Evolutionary conservation across 2,329 filamentous ascomycete species (phyloP).

Genomic region (Botrytis deweyae): DNA sequence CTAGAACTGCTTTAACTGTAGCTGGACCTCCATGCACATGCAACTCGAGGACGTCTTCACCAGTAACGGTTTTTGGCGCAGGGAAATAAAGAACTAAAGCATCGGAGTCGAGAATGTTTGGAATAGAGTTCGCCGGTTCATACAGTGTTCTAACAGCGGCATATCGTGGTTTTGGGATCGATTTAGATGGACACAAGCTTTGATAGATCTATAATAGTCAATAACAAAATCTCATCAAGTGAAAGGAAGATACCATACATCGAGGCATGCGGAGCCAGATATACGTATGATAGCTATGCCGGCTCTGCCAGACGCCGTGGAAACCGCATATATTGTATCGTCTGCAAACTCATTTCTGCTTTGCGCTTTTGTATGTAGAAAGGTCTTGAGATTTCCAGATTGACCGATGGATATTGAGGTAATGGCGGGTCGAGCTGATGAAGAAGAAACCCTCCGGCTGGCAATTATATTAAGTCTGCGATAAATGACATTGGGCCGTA

Average conservation of each 20-base stretch:
- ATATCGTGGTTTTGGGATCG: slow-evolving; percentile 56
- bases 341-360: background rate
- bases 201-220: slow-evolving; percentile 58
- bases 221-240: slow-evolving; percentile 15
- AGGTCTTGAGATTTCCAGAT: too few species aligned
- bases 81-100: slow-evolving; percentile 74
- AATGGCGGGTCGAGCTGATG: background rate
- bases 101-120: slow-evolving; percentile 60
- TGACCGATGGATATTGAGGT: background rate
- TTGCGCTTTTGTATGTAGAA: background rate
- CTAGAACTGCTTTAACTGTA: slow-evolving; percentile 81
- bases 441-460: background rate
- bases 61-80: slow-evolving; percentile 77
- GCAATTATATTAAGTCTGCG: background rate
- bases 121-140: slow-evolving; percentile 48
- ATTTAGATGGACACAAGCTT: slow-evolving; percentile 55
- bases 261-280: slow-evolving; percentile 73
- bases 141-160: slow-evolving; percentile 76
- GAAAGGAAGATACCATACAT: slow-evolving; percentile 48
- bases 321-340: slow-evolving; percentile 85
- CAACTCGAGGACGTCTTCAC: slow-evolving; percentile 87
- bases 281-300: slow-evolving; percentile 89
- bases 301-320: slow-evolving; percentile 79
- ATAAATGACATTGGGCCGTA: background rate
- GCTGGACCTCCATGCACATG: slow-evolving; percentile 93